These are phyloP conservation scores for Nadsonia commutata DNA, from an alignment of 1,139 yeast species.

Conservation along the genomic window DNA sequence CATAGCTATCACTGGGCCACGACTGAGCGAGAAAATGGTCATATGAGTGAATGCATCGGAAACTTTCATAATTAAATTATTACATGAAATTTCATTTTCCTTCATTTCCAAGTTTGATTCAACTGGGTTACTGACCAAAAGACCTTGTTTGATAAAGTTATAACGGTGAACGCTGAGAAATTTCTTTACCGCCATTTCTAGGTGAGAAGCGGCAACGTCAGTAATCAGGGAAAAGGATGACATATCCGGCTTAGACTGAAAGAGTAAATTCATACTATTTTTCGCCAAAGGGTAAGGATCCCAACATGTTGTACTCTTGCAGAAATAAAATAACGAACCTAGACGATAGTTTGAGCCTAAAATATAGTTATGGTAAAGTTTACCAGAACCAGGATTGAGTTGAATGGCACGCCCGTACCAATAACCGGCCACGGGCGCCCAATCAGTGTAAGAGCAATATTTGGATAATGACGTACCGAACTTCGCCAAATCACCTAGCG, in stretches of 20 bases:
- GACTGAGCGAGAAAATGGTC: constrained; percentile 8
- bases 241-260: constrained; percentile 11
- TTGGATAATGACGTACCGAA: constrained; percentile 16
- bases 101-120: not conserved
- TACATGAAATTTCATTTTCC: not conserved
- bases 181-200: constrained; percentile 7
- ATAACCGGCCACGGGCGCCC: constrained; percentile 18
- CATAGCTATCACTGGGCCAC: constrained; percentile 15
- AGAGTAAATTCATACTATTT: constrained; percentile 12
- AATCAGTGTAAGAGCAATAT: constrained; percentile 13
- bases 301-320: constrained; percentile 17
- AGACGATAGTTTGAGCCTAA: constrained; percentile 15
- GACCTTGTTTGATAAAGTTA: constrained; percentile 10
- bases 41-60: constrained; percentile 6
- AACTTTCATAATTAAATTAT: not conserved
- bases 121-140: not conserved
- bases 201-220: not conserved
- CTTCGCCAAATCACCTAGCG: constrained; percentile 21
- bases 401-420: constrained; percentile 21
- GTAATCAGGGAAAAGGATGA: not conserved
- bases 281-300: constrained; percentile 16
- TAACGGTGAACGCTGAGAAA: constrained; percentile 11
- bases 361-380: constrained; percentile 21
- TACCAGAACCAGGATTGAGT: constrained; percentile 19
- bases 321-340: constrained; percentile 20